Percentiles rank a stretch among this genome's conserved stretches.
Evolutionary conservation across 306 rosid genomes (phyloP).

Genomic region (Lotus japonicus): DNA sequence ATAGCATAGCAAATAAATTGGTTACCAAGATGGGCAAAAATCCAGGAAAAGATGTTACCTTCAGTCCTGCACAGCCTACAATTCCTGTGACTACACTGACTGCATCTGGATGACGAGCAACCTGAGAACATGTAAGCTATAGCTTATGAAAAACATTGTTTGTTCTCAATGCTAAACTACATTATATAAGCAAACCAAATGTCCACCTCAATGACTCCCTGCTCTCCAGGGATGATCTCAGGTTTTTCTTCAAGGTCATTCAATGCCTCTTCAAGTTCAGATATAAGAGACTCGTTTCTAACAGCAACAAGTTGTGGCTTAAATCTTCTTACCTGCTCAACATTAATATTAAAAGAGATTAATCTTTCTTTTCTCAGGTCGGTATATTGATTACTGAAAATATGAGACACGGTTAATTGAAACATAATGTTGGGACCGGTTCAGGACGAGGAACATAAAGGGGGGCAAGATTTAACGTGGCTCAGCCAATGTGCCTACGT

Average conservation of each 20-base stretch:
- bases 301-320: slow-evolving; percentile 88
- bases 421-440: too few relatives aligned
- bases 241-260: slow-evolving; percentile 73
- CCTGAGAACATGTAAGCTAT: slow-evolving; percentile 47
- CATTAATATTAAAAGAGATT: slow-evolving; percentile 14
- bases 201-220: slow-evolving; percentile 87
- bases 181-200: slow-evolving; percentile 1
- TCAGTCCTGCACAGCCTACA: slow-evolving; percentile 96
- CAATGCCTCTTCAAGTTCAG: slow-evolving; percentile 90
- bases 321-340: slow-evolving; percentile 72
- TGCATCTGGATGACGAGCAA: slow-evolving; percentile 97
- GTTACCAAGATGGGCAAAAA: not conserved
- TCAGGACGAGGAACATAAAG: too few relatives aligned
- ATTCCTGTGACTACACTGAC: slow-evolving; percentile 91
- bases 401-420: not conserved
- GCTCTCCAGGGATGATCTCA: slow-evolving; percentile 95
- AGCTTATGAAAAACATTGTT: slow-evolving; percentile 5
- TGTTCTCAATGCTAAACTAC: slow-evolving; percentile 8
- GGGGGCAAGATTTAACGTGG: too few relatives aligned
- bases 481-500: too few relatives aligned
- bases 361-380: not conserved
- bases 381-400: not conserved
- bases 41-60: slow-evolving; percentile 47
- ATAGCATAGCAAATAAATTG: not conserved
- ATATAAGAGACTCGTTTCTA: slow-evolving; percentile 72